Evolutionary conservation across 371 early-diverging fungal genomes (phyloP), one percentile per base, ranked within the genome.

Genomic region (Mortierella sp.): DNA sequence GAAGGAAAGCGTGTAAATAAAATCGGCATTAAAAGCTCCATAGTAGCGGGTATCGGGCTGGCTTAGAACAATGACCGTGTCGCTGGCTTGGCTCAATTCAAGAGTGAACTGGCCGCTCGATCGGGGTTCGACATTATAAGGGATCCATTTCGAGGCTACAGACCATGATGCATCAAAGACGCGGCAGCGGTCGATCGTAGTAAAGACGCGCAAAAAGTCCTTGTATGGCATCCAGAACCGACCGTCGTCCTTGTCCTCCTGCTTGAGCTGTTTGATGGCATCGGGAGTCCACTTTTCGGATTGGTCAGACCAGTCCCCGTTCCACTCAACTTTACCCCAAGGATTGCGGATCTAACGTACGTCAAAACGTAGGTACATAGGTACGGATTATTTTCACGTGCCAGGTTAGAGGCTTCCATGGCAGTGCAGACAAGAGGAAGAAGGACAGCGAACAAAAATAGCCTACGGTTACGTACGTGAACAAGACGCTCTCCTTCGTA

Each of bases 221-320:
- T 51, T 64, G 53, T 81, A 84, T 3, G 78, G 56, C 62, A 84
- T 84, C 84, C 84, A 84, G 65, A 82, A 84, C 11, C 56, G 58
- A 26, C 82, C 82, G n/a, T 72, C 82, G 50, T 82, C 52, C 51
- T 81, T 79, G 31, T 80, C 76, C 46, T 53, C 41, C n/a, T 67
- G 62, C 30, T 69, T 56, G 31, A 83, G 67, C 24, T 56, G 42
- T 56, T 64, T 59, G 23, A 75, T 73, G 15, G 76, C 71, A 55
- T 79, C 79, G 15, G 78, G 58, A 0, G 80, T 80, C 81, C 81
- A 81, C 47, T 71, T 72, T 3, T 75, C 69, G 4, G 80, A 79
- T 28, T 65, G 60, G 52, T 80, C 80, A 6, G 81, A 68, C 86
- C 83, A 84, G 34, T 73, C 76, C 2, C 86, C 84, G 49, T 71